phyloP scores from a whole-genome alignment of 2,329 filamentous ascomycete genomes.

The Metarhizium guizhouense region DNA sequence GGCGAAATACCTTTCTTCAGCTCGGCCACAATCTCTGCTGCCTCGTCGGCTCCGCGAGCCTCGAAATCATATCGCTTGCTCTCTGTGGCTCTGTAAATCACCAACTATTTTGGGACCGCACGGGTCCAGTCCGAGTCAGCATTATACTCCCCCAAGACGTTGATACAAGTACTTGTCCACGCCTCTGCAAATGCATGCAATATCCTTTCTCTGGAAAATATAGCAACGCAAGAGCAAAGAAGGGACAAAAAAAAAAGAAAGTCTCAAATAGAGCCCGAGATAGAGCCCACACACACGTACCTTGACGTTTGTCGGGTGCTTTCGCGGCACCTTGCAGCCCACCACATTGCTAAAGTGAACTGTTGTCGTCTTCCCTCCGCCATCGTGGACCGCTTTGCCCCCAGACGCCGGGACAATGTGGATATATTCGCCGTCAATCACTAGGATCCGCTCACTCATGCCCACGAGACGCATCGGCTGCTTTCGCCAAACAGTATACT shows the following conservation, averaged over 20 bases:
- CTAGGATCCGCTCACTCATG: slow-evolving; percentile 65
- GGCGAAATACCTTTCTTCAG: slow-evolving; percentile 68
- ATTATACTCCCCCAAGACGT: not conserved
- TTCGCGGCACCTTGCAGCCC: slow-evolving; percentile 70
- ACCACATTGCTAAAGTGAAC: slow-evolving; percentile 77
- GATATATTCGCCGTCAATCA: slow-evolving; percentile 79
- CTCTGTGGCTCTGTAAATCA: slow-evolving; percentile 68
- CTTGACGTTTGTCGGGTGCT: slow-evolving; percentile 74
- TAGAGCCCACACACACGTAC: slow-evolving; percentile 30
- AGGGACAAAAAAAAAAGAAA: too few species aligned
- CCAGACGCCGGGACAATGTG: slow-evolving; percentile 69
- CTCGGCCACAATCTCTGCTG: slow-evolving; percentile 69
- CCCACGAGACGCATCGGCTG: slow-evolving; percentile 74
- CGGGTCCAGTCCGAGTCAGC: not conserved
- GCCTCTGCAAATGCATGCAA: not conserved
- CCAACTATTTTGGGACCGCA: slow-evolving; percentile 33
- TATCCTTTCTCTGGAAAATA: not conserved
- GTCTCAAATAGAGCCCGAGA: too few species aligned
- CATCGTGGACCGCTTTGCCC: slow-evolving; percentile 56
- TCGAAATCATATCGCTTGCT: slow-evolving; percentile 81
- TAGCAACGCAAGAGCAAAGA: too few species aligned
- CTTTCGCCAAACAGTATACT: slow-evolving; percentile 73
- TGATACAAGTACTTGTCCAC: not conserved
- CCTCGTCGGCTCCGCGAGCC: slow-evolving; percentile 61
- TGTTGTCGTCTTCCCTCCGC: slow-evolving; percentile 63